phyloP scores from a whole-genome alignment of 2,329 filamentous ascomycete species.

The Rhynchosporium secalis region DNA sequence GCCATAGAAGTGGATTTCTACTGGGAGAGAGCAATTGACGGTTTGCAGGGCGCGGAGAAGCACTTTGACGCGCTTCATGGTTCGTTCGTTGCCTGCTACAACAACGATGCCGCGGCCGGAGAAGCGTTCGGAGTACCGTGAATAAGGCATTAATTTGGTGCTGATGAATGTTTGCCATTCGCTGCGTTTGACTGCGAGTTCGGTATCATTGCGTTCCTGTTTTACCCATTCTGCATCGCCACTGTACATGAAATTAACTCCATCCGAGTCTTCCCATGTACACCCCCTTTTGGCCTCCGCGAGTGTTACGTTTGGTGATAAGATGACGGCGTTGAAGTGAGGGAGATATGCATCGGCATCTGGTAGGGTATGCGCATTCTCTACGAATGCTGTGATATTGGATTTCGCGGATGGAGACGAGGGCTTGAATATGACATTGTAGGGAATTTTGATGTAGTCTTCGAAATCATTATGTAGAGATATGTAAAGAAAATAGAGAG shows the following conservation, averaged over 20 bases:
- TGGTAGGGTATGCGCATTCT: conserved; percentile 15
- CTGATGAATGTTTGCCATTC: conserved; percentile 18
- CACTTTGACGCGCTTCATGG: conserved; percentile 15
- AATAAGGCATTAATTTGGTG: conserved; percentile 17
- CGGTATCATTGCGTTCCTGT: conserved; percentile 15
- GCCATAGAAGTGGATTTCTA: conserved; percentile 18
- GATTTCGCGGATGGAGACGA: neutral
- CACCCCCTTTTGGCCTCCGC: conserved; percentile 18
- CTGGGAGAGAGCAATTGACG: conserved; percentile 10
- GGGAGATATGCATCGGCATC: conserved; percentile 16
- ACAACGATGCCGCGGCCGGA: conserved; percentile 18
- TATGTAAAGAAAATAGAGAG: neutral
- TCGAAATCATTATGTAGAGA: conserved; percentile 3
- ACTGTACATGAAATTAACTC: conserved; percentile 18
- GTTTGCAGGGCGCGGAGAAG: conserved; percentile 15
- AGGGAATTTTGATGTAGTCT: conserved; percentile 6
- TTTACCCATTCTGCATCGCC: conserved; percentile 12
- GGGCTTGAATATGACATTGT: neutral
- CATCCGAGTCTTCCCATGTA: conserved; percentile 9
- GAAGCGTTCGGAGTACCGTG: conserved; percentile 10
- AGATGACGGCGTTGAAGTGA: conserved; percentile 16
- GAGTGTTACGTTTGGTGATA: conserved; percentile 5
- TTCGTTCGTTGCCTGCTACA: conserved; percentile 17
- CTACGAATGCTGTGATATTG: neutral
- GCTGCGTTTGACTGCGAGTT: conserved; percentile 10